Base-by-base conservation (phyloP, 1,139 yeast genomes). In the Magnusiomyces paraingens region DNA sequence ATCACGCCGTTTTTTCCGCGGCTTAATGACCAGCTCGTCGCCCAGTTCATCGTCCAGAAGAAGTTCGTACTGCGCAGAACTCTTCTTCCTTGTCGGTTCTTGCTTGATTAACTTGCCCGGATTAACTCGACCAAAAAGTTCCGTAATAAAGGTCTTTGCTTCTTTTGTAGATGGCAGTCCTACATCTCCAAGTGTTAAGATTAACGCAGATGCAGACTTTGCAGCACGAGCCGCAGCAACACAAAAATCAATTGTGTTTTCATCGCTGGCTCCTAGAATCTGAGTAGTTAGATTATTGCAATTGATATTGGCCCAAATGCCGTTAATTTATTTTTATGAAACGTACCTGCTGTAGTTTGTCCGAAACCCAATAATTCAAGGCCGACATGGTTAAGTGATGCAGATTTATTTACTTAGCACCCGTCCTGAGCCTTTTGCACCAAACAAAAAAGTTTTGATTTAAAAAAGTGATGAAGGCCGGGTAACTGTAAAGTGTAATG, bases 221-320 rank as follows among this genome's bases (percentile, higher is more conserved):
- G 70, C 62, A 3, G 67, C 52, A 49, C 59, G 57, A 20, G 69
- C 70, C n/a, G 68, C 56, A 4, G 66, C 66, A 26, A 64, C 53
- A 51, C 69, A 66, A 47, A 59, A 65, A 35, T 64, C 69, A 29
- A 65, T 66, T 4, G 66, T 58, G 12, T 62, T 57, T 47, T 66
- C 70, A 55, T 66, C 70, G 22, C 61, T 57, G 2, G 66, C 66
- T 1, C 69, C 70, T 43, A 63, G 52, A 32, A 64, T 51, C 53
- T 53, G n/a, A 20, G 8, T 26, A 26, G 32, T 26, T 26, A 26
- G 32, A 26, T 35, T 12, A 35, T n/a, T 26, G 11, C 20, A 11
- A 17, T 20, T 15, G n/a, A 36, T 17, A 20, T n/a, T 12, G 15
- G 10, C 17, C 18, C n/a, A 12, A 22, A 12, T 11, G 8, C 32